Conservation (phyloP, 192 early-diverging fungal species). For the Podochytrium sp. region DNA sequence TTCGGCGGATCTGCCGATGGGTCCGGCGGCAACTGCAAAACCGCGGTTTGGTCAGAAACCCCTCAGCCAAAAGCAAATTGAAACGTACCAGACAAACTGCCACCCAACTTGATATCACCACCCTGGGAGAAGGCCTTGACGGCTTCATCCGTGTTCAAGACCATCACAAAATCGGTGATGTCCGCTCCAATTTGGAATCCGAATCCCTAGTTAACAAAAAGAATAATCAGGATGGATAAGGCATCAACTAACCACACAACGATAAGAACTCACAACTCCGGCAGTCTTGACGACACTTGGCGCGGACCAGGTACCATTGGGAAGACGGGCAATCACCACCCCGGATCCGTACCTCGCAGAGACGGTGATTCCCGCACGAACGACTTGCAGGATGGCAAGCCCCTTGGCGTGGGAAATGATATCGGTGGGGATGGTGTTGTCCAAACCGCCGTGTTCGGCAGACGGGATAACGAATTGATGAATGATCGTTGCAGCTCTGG, state of each 20-base stretch:
- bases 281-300: slow-evolving; percentile 11
- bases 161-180: slow-evolving; percentile 91
- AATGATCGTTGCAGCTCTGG: slow-evolving; percentile 7
- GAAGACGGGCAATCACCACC: slow-evolving; percentile 80
- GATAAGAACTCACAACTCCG: slow-evolving; percentile 1
- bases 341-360: slow-evolving; percentile 83
- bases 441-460: neutral
- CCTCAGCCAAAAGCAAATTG: slow-evolving; percentile 53
- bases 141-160: slow-evolving; percentile 83
- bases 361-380: slow-evolving; percentile 89
- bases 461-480: neutral
- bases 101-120: slow-evolving; percentile 89
- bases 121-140: slow-evolving; percentile 84
- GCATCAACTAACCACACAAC: neutral
- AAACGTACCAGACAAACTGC: slow-evolving; percentile 76
- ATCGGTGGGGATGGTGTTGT: neutral
- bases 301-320: slow-evolving; percentile 59
- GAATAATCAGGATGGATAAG: neutral
- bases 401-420: neutral
- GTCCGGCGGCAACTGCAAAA: slow-evolving; percentile 72
- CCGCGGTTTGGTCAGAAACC: neutral
- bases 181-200: slow-evolving; percentile 90
- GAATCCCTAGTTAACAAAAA: slow-evolving; percentile 53
- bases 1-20: slow-evolving; percentile 84
- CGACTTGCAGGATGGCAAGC: slow-evolving; percentile 84